These are phyloP conservation scores for Amaranthus cruentus DNA, from an alignment of 148 eudicot species.

Conservation along the genomic window DNA sequence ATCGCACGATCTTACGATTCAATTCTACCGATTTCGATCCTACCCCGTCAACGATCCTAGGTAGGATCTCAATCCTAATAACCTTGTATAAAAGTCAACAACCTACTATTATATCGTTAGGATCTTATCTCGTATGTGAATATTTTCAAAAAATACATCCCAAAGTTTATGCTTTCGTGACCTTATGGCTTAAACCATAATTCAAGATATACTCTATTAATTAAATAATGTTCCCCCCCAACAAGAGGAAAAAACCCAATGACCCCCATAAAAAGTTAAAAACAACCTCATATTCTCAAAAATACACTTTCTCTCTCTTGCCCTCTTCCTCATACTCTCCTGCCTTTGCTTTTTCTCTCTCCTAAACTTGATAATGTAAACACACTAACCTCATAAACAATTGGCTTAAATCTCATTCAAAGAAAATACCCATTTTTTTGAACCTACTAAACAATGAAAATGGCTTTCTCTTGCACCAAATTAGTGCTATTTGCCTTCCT, in stretches of 20 bases:
- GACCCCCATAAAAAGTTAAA: conserved; percentile 17
- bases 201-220: not conserved
- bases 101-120: too few relatives aligned
- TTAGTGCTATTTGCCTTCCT: conserved; percentile 22
- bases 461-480: conserved; percentile 28
- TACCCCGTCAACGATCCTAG: too few relatives aligned
- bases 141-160: too few relatives aligned
- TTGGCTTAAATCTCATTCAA: conserved; percentile 13
- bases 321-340: conserved; percentile 18
- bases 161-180: not conserved
- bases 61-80: too few relatives aligned
- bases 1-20: too few relatives aligned
- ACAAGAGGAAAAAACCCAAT: not conserved
- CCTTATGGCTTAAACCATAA: not conserved
- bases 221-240: not conserved
- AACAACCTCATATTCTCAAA: conserved; percentile 10
- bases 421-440: not conserved
- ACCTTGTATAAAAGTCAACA: too few relatives aligned
- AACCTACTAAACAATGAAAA: not conserved
- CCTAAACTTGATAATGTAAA: conserved; percentile 33
- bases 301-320: not conserved
- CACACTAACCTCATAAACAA: not conserved
- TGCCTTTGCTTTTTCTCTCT: conserved; percentile 16
- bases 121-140: too few relatives aligned
- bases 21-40: too few relatives aligned